Evolutionary conservation across 192 early-diverging fungal genomes (phyloP), one percentile per base, ranked within the genome.

Genomic region (Coemansia sp.): DNA sequence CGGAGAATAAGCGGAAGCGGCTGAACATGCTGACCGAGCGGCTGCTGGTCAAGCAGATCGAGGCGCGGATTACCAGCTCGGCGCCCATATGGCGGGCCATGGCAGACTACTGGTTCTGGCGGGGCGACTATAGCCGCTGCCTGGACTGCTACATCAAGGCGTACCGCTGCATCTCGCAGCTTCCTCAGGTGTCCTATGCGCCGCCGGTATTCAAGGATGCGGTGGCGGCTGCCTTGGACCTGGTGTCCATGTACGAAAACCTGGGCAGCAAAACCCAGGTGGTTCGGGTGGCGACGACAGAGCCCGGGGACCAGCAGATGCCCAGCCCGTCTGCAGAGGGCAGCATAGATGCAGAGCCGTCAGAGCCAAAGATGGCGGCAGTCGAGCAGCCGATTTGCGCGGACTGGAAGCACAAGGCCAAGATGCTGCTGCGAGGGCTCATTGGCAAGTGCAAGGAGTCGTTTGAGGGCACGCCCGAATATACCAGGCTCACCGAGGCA

Each of bases 351-450:
- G 56, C 37, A 18, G 41, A n/a, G 43, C 38, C 50, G 3, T 55
- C 60, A 12, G 50, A 38, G 40, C 59, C 52, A 43, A 72, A 78
- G 40, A 67, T 71, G 6, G 68, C 62, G 3, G 72, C 75, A 8
- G 61, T 58, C 11, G 66, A 56, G 20, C 56, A 62, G 21, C 41
- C 78, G 6, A 90, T 94, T 18, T 92, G 90, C 56, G 81, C 83
- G 20, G 94, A 97, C 66, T 97, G 94, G 93, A 75, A 70, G 49
- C 93, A 93, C 58, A 91, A 96, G 62, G 80, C 89, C 9, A 86
- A 84, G 60, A 87, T 84, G 76, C 72, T 90, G 32, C 64, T 97
- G 58, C 90, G 88, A 48, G 85, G 90, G 18, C 72, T 97, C 52
- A 84, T 96, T 56, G 88, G 90, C 31, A 85, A 88, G 46, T 87